Base-by-base conservation (phyloP, 768 basidiomycete species). In the Xanthoconium purpureum region DNA sequence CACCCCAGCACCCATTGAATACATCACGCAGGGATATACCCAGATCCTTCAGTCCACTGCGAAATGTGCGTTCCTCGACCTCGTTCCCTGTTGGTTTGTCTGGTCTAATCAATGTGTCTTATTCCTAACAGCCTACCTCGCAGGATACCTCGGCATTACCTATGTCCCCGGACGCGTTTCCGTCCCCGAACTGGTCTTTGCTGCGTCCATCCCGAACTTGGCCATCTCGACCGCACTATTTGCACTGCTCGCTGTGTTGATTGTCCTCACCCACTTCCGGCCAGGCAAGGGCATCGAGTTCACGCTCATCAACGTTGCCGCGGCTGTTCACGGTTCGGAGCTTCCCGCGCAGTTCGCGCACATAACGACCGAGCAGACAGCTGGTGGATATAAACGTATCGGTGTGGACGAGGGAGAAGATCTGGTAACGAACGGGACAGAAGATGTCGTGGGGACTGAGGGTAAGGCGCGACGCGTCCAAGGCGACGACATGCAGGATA, bases 131-230 rank as follows among this genome's bases (percentile, higher is more conserved):
- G 65, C 62, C 12, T 66, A 64, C 17, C 56, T 67, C 1, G 49
- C 48, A 0, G 61, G 70, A 17, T 65, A 61, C 39, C 58, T 71
- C 7, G 66, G 70, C 12, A 63, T 56, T 0, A 59, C 71, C 2
- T 63, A 68, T 36, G 71, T 72, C 18, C 70, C 70, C 3, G 70
- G 65, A n/a, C 62, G 65, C 3, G 33, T 71, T 12, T 64, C 69
- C 0, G 30, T n/a, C 18, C 38, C 57, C 4, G 50, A 63, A 17
- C 39, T 68, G 33, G 48, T 70, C 29, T 72, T 71, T 24, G 63
- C 62, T 2, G 50, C 69, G 3, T 66, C 71, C 4, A 58, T 71
- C 14, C 69, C 71, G 0, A 62, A 67, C 59, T 60, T 71, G 55
- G 63, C 59, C 0, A 52, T 64, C 17, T 55, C 71, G 18, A 71